phyloP scores from a whole-genome alignment of 345 rosid species.

The Combretum micranthum region DNA sequence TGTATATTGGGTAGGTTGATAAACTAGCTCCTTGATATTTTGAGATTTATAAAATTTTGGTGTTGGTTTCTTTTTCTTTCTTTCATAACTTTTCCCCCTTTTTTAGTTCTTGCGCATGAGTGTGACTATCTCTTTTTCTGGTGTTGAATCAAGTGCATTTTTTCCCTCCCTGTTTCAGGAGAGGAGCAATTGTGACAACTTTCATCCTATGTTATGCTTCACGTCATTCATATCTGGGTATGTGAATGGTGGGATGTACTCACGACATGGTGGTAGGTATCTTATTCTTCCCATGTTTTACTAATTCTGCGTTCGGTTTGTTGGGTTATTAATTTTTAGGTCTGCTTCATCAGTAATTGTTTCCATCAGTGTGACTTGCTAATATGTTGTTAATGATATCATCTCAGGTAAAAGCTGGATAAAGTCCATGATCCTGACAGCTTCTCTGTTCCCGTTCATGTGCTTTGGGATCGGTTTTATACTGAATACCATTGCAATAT shows the following conservation, averaged over 20 bases:
- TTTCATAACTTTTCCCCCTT: neutral
- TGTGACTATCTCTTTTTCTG: slow-evolving; percentile 1
- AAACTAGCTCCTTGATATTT: slow-evolving; percentile 1
- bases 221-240: slow-evolving; percentile 97
- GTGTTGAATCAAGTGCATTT: slow-evolving; percentile 1
- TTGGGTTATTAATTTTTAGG: slow-evolving; percentile 2
- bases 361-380: neutral
- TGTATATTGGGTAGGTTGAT: slow-evolving; percentile 74
- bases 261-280: slow-evolving; percentile 86
- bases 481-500: slow-evolving; percentile 82
- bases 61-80: neutral
- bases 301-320: slow-evolving; percentile 1
- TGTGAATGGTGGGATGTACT: slow-evolving; percentile 99
- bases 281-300: slow-evolving; percentile 5
- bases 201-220: slow-evolving; percentile 95
- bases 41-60: neutral
- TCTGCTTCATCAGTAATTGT: neutral
- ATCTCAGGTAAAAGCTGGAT: slow-evolving; percentile 86
- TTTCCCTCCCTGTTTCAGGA: slow-evolving; percentile 56
- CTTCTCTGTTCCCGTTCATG: slow-evolving; percentile 87
- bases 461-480: slow-evolving; percentile 87
- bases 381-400: neutral
- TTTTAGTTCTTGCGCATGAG: neutral
- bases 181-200: slow-evolving; percentile 99
- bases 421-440: slow-evolving; percentile 90